Base-by-base conservation (phyloP, 352 stramenopile genomes). In the Pythium myriotylum region DNA sequence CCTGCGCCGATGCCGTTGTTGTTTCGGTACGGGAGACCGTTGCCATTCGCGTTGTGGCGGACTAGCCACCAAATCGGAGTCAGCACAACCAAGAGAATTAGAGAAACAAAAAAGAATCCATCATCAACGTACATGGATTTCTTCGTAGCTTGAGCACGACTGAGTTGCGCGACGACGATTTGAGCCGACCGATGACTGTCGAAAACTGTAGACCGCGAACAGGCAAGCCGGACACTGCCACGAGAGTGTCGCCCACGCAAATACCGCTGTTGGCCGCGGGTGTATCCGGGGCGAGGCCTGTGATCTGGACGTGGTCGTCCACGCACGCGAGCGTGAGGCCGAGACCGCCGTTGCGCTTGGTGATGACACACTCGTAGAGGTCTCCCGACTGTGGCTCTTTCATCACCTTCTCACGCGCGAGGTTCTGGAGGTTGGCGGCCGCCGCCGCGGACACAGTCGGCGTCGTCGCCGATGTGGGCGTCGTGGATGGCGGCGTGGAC, bases 291-390 rank as follows among this genome's bases (percentile, higher is more conserved):
- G 80, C 79, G 9, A 92, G 63, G 9, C 81, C 83, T 46, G 80
- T 92, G 70, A 92, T 92, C 68, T 92, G 83, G 23, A 92, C 83
- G 72, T 92, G 83, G 68, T 91, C 81, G 66, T 92, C 83, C 45
- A 92, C 83, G 54, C 83, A 92, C 17, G 83, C 83, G 8, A 92
- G 75, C 42, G 83, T 92, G 40, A 92, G 65, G 29, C 83, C 83
- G 17, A 92, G 70, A 10, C 83, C 81, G 26, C 83, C 83, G 58
- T 92, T 92, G 9, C 80, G 71, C 54, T 92, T 92, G 41, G 80
- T 92, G 70, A 92, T 92, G 37, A 92, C 81, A 48, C 83, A 92
- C 70, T 92, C 83, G 76, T 92, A 92, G n/a, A 92, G 49, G 55
- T 92, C 83, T 3, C 82, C 82, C 2, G 80, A 90, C 55, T 92